Percentiles rank a stretch among this genome's conserved stretches.
Conservation (phyloP, 345 rosid genomes). For the Geranium rotundifolium region DNA sequence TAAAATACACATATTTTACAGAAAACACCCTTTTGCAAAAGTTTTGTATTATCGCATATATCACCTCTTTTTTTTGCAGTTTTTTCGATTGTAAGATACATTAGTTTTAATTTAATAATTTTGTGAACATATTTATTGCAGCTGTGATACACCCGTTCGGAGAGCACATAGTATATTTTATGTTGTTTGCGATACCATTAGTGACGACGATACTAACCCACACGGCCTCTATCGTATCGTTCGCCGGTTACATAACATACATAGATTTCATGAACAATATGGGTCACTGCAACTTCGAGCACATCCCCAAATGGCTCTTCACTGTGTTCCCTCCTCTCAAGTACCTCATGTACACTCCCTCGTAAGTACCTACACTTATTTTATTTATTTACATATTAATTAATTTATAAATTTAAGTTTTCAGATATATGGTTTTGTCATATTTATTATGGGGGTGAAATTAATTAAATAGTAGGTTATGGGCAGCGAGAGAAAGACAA, state of each 20-base stretch:
- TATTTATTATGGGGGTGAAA: too few relatives aligned
- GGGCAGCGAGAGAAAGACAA: too few relatives aligned
- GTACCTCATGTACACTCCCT: constrained; percentile 35
- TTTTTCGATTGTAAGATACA: too few relatives aligned
- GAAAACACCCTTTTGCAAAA: too few relatives aligned
- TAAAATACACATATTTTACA: too few relatives aligned
- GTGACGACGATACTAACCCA: constrained; percentile 16
- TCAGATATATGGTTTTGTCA: too few relatives aligned
- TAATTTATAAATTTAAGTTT: too few relatives aligned
- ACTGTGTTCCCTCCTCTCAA: constrained; percentile 34
- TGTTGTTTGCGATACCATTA: constrained; percentile 34
- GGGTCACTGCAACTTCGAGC: constrained; percentile 53
- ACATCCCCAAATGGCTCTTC: constrained; percentile 26
- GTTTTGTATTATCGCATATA: too few relatives aligned
- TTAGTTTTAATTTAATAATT: too few relatives aligned
- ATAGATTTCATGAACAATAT: constrained; percentile 43
- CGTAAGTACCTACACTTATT: constrained; percentile 20
- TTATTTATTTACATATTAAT: not conserved
- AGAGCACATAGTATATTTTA: constrained; percentile 42
- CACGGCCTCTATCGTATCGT: constrained; percentile 20
- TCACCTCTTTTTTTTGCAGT: too few relatives aligned
- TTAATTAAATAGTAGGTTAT: too few relatives aligned
- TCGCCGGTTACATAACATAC: constrained; percentile 27
- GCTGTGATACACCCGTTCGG: constrained; percentile 63
- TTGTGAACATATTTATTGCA: too few relatives aligned